A percentile compares a stretch with the other conserved stretches of the same genome.
Conservation (phyloP, 2,329 filamentous ascomycete species). For the Cordyceps farinosa region DNA sequence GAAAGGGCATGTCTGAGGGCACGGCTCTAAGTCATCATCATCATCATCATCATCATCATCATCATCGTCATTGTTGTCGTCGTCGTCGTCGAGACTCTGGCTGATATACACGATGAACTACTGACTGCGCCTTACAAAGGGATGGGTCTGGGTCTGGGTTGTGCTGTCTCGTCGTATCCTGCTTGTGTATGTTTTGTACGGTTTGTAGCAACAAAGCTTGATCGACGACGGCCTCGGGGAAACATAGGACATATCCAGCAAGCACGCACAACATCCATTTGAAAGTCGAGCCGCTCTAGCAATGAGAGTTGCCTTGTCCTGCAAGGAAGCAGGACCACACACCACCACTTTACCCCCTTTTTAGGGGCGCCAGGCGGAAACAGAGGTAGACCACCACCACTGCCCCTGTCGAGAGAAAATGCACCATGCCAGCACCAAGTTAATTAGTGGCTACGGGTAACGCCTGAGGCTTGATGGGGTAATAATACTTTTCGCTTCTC, state of each 20-base stretch:
- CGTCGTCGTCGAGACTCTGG: neutral
- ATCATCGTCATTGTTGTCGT: no score
- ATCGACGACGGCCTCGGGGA: neutral
- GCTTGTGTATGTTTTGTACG: neutral
- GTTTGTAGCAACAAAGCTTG: neutral
- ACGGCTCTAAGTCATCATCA: slow-evolving; percentile 3
- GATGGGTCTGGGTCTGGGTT: neutral
- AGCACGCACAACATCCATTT: no score
- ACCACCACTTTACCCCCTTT: neutral
- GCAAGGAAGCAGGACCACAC: neutral
- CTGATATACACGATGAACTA: neutral
- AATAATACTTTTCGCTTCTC: neutral
- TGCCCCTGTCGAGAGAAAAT: neutral
- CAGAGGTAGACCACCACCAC: neutral
- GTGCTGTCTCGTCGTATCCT: neutral
- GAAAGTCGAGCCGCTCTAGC: neutral
- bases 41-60: neutral
- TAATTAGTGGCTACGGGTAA: neutral
- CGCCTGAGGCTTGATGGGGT: neutral
- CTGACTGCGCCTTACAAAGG: neutral
- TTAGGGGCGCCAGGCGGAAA: neutral
- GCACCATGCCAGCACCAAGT: neutral
- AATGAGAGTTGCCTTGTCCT: neutral
- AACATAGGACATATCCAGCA: no score
- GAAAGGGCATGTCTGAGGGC: neutral